These are phyloP conservation scores for Ceratocystis ficicola DNA, from an alignment of 2,329 filamentous ascomycete species.

Conservation along the genomic window DNA sequence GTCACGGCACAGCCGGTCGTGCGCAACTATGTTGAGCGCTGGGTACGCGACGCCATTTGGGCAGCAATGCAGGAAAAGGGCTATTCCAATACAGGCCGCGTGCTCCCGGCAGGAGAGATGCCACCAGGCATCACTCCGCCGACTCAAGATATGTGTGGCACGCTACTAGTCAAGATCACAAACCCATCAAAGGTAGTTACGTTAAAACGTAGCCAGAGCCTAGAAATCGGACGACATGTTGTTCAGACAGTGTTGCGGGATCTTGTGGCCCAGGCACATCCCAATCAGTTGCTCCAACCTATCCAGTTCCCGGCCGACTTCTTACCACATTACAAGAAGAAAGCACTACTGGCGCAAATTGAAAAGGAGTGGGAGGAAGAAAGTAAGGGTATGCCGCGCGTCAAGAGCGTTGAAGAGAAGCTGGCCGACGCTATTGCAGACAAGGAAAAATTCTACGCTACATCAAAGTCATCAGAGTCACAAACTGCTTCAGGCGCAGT, in stretches of 20 bases:
- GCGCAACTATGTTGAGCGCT: slow-evolving; percentile 21
- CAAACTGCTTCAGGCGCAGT: background rate
- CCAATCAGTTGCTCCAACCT: slow-evolving; percentile 12
- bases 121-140: background rate
- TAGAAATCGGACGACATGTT: slow-evolving; percentile 18
- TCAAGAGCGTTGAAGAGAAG: background rate
- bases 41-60: slow-evolving; percentile 21
- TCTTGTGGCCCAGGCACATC: background rate
- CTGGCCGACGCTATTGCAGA: background rate
- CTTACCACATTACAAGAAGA: slow-evolving; percentile 17
- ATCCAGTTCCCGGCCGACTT: slow-evolving; percentile 19
- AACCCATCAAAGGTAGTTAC: slow-evolving; percentile 10
- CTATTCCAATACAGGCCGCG: slow-evolving; percentile 17
- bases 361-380: slow-evolving; percentile 6
- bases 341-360: slow-evolving; percentile 15
- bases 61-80: slow-evolving; percentile 20
- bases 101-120: slow-evolving; percentile 12
- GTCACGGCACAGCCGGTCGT: slow-evolving; percentile 17
- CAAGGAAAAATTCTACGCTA: background rate
- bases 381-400: background rate
- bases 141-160: slow-evolving; percentile 17
- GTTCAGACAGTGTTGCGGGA: background rate
- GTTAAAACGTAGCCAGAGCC: background rate
- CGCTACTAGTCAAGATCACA: slow-evolving; percentile 16
- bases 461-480: background rate